Base-by-base conservation (phyloP, 768 basidiomycete genomes). In the Mycena polygramma region DNA sequence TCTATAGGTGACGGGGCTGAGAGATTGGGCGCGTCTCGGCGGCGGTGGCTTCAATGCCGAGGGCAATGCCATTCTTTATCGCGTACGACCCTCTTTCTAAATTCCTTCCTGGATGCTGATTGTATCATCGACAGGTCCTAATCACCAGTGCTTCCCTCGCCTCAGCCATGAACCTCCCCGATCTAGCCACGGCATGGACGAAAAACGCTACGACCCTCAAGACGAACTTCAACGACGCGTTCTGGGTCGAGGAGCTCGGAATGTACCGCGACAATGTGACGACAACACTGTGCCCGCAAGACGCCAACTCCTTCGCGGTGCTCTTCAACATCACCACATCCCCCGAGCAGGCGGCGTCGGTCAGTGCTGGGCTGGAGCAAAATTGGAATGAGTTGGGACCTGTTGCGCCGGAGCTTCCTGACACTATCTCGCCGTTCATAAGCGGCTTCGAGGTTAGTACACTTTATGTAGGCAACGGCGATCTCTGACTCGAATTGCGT, bases 341-440 rank as follows among this genome's bases (percentile, higher is more conserved):
- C 0, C 36, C 76, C 0, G 81, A 75, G 3, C 84, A 87, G 71
- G 83, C 80, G 11, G 71, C 67, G n/a, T 74, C 75, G 2, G 77
- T 90, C 9, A 89, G 88, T 69, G 76, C 81, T 11, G 88, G 87
- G 0, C 70, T 90, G 37, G 77, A 79, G 74, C 14, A 46, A 20
- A 46, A 88, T 72, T 90, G 89, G 89, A 86, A 86, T 67, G 80
- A 79, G 0, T 65, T 88, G 2, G 89, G 89, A 0, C 80, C 87
- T 1, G 81, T 90, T 2, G 81, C 87, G 9, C 89, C 88, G 0
- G 89, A 90, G 74, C 77, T 90, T 7, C 87, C 87, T 15, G 87
- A 88, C 69, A 90, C 87, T 1, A 87, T 90, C 54, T 86, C 85
- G 68, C 89, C 89, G 4, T 90, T 90, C 70, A 89, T 90, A 14